Percentiles rank a stretch among this genome's conserved stretches.
Evolutionary conservation across 768 basidiomycete genomes (phyloP).

Genomic region (Paxillus involutus): DNA sequence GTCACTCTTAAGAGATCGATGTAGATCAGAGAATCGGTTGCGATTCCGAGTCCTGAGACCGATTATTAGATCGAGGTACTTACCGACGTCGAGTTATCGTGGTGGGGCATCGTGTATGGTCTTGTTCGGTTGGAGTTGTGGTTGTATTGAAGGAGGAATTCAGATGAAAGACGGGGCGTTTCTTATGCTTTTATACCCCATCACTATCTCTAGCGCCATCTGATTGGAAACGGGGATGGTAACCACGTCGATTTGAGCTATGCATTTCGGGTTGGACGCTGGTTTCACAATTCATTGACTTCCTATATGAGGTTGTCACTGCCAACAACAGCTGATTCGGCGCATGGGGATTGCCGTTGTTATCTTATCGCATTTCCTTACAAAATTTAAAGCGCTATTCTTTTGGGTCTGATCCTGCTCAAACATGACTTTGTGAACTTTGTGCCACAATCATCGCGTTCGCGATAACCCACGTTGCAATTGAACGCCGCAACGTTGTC

Average conservation of each 20-base stretch:
- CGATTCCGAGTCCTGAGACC: not conserved
- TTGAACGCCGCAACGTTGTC: not conserved
- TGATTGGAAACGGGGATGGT: not conserved
- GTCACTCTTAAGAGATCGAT: too few relatives aligned
- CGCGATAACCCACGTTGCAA: too few relatives aligned
- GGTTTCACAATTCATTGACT: too few relatives aligned
- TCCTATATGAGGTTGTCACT: too few relatives aligned
- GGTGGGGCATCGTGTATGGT: not conserved
- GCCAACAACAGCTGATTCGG: not conserved
- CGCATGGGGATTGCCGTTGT: not conserved
- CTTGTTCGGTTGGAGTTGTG: constrained; percentile 2
- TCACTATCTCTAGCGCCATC: not conserved
- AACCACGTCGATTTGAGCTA: not conserved
- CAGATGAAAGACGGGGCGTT: not conserved
- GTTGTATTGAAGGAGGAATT: constrained; percentile 10
- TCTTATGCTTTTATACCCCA: constrained; percentile 19
- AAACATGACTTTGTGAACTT: not conserved
- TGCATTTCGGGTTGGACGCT: not conserved
- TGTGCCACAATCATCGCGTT: not conserved
- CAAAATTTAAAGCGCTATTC: not conserved
- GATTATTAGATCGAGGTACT: not conserved
- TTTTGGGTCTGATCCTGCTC: not conserved
- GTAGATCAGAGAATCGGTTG: too few relatives aligned
- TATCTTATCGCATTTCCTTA: not conserved
- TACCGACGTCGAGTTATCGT: constrained; percentile 19